Percentiles rank a stretch among this genome's conserved stretches.
Evolutionary conservation across 2,329 filamentous ascomycete species (phyloP).

Genomic region (Fusarium heterosporum): DNA sequence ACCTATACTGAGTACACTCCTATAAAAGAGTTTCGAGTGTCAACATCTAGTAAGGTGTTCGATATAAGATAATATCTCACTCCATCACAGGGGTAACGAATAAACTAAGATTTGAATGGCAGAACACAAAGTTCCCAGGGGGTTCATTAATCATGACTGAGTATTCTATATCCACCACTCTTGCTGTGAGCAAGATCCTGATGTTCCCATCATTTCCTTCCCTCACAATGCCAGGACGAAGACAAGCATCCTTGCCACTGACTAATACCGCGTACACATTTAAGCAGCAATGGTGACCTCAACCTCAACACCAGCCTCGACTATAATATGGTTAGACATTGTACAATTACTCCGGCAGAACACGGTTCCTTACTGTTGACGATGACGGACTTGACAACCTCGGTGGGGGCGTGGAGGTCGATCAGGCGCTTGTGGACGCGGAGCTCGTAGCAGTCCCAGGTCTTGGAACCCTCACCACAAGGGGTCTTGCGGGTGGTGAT

Average conservation of each 20-base stretch:
- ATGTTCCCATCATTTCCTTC: constrained; percentile 41
- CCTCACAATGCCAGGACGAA: constrained; percentile 38
- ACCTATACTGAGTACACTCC: neutral
- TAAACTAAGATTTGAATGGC: constrained; percentile 11
- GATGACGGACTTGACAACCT: constrained; percentile 97
- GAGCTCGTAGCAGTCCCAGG: constrained; percentile 99
- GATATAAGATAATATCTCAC: neutral
- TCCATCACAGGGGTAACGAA: neutral
- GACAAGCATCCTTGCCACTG: constrained; percentile 15
- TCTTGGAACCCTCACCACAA: constrained; percentile 99
- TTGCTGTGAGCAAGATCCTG: constrained; percentile 27
- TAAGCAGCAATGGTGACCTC: constrained; percentile 88
- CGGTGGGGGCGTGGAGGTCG: constrained; percentile 96
- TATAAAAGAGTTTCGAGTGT: neutral
- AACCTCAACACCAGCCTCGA: constrained; percentile 92
- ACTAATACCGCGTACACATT: constrained; percentile 24
- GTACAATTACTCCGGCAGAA: neutral
- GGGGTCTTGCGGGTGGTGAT: constrained; percentile 99
- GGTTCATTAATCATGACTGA: constrained; percentile 41
- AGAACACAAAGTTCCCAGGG: constrained; percentile 39
- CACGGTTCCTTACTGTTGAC: constrained; percentile 73
- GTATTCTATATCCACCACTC: constrained; percentile 39
- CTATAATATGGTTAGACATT: constrained; percentile 30
- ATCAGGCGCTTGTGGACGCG: constrained; percentile 99
- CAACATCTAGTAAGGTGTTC: neutral